These are phyloP conservation scores for Neurospora sp. DNA, from an alignment of 495 filamentous ascomycete genomes.

Conservation along the genomic window DNA sequence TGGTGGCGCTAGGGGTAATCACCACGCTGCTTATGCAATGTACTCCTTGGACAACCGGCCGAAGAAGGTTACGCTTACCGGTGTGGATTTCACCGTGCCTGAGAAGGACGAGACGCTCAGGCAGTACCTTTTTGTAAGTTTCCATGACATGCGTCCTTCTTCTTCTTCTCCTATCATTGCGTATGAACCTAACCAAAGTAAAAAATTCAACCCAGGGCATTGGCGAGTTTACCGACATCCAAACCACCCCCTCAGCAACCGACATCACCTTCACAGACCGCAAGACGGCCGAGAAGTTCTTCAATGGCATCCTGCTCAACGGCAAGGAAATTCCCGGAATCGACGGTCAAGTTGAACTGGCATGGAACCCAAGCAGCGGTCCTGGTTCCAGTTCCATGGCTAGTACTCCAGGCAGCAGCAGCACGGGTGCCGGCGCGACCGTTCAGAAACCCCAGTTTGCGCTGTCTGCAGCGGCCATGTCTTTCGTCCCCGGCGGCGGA, in stretches of 20 bases:
- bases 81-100: conserved; percentile 51
- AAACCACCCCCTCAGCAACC: conserved; percentile 49
- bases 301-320: conserved; percentile 48
- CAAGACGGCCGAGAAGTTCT: conserved; percentile 79
- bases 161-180: background rate
- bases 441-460: background rate
- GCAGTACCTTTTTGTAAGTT: conserved; percentile 74
- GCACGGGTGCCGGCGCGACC: background rate
- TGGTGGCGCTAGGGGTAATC: conserved; percentile 48
- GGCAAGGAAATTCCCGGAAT: conserved; percentile 56
- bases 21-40: conserved; percentile 47
- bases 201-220: conserved; percentile 46
- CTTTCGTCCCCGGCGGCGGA: background rate
- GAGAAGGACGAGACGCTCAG: conserved; percentile 76
- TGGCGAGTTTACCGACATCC: conserved; percentile 72
- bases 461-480: background rate
- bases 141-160: background rate
- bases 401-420: conserved; percentile 4
- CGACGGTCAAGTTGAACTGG: conserved; percentile 59
- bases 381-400: conserved; percentile 16
- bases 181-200: conserved; percentile 11
- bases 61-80: conserved; percentile 62
- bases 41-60: conserved; percentile 84
- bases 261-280: conserved; percentile 81
- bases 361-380: conserved; percentile 53